Conservation (phyloP, 345 rosid species). For the Garcia nutans region DNA sequence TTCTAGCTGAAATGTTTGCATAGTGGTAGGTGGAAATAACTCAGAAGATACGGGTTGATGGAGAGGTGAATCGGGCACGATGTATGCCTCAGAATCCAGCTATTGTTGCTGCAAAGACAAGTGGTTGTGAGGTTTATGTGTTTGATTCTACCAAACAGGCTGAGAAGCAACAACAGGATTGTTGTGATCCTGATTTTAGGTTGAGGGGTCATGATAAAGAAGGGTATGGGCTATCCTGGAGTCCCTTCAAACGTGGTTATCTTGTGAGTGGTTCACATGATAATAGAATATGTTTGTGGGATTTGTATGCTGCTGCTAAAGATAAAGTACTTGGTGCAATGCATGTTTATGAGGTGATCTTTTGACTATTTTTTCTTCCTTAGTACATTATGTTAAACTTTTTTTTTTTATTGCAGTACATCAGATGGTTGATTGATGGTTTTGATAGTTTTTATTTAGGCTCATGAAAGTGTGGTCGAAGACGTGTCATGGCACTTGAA, state of each 20-base stretch:
- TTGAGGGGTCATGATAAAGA: slow-evolving; percentile 86
- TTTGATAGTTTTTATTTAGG: slow-evolving; percentile 39
- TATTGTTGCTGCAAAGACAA: slow-evolving; percentile 76
- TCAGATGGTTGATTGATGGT: slow-evolving; percentile 21
- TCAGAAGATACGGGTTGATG: slow-evolving; percentile 76
- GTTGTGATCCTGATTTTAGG: slow-evolving; percentile 77
- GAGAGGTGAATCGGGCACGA: slow-evolving; percentile 89
- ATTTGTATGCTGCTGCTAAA: slow-evolving; percentile 54
- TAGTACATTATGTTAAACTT: background rate
- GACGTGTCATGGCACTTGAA: slow-evolving; percentile 92
- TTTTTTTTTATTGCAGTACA: background rate
- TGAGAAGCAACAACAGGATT: slow-evolving; percentile 39
- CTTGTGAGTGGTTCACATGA: slow-evolving; percentile 93
- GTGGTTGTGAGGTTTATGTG: slow-evolving; percentile 70
- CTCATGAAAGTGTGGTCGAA: slow-evolving; percentile 70
- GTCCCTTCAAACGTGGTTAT: slow-evolving; percentile 74
- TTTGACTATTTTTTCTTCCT: slow-evolving; percentile 2
- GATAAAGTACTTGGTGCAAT: slow-evolving; percentile 61
- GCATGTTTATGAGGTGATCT: slow-evolving; percentile 67
- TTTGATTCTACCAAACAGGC: slow-evolving; percentile 66
- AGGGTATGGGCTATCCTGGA: slow-evolving; percentile 97
- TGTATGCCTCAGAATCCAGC: slow-evolving; percentile 84
- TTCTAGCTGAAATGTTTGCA: slow-evolving; percentile 1
- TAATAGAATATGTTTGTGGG: slow-evolving; percentile 83
- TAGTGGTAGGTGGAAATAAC: slow-evolving; percentile 63